Conservation (phyloP, 257 asterid species). For the Solanum lycopersicoides region DNA sequence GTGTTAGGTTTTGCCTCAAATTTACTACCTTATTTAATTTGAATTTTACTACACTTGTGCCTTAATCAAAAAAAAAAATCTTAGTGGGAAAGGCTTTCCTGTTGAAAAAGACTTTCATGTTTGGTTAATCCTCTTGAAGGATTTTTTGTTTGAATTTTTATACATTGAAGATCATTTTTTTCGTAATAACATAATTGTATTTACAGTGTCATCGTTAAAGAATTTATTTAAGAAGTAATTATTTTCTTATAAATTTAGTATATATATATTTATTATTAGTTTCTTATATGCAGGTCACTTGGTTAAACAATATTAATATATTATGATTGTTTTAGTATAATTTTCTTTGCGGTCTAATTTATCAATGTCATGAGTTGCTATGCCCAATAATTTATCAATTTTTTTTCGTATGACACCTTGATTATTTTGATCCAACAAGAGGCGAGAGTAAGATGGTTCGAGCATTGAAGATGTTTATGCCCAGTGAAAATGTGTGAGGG, state of each 20-base stretch:
- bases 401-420: too few relatives aligned
- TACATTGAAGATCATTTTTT: neutral
- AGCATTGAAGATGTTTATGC: neutral
- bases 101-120: neutral
- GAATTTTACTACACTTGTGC: neutral
- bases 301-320: too few relatives aligned
- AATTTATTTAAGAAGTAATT: too few relatives aligned
- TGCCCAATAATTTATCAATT: too few relatives aligned
- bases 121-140: neutral
- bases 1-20: neutral
- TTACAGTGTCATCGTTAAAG: too few relatives aligned
- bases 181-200: too few relatives aligned
- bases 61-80: too few relatives aligned
- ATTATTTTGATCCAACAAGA: neutral
- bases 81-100: too few relatives aligned
- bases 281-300: too few relatives aligned
- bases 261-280: too few relatives aligned
- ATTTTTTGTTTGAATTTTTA: too few relatives aligned
- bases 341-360: neutral
- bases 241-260: too few relatives aligned
- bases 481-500: neutral
- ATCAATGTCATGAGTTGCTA: neutral
- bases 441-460: neutral
- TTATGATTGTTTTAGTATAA: neutral
- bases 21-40: neutral